Conservation (phyloP, 78 protist species). For the Speleostelium caveatum region DNA sequence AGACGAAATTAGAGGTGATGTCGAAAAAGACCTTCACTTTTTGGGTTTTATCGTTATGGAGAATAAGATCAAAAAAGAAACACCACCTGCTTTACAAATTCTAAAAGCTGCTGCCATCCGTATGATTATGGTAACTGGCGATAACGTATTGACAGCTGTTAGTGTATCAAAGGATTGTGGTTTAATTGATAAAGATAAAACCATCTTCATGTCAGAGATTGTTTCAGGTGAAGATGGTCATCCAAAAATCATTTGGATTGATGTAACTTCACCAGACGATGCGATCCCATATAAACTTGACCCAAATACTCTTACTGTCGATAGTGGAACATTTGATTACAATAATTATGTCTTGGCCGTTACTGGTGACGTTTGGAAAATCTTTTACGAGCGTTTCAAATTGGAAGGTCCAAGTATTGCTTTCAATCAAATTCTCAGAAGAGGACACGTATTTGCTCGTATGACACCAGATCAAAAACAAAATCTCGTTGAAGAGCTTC, state of each 20-base stretch:
- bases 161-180: conserved; percentile 86
- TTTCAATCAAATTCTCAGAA: conserved; percentile 29
- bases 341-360: conserved; percentile 27
- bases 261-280: neutral
- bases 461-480: conserved; percentile 91
- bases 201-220: conserved; percentile 39
- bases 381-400: conserved; percentile 23
- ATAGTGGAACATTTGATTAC: neutral
- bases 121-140: conserved; percentile 90
- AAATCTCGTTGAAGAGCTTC: conserved; percentile 65
- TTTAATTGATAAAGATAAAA: neutral
- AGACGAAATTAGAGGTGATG: conserved; percentile 44
- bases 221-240: neutral
- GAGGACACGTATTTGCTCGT: conserved; percentile 91
- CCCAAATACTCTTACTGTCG: neutral
- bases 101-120: conserved; percentile 73
- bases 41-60: conserved; percentile 83
- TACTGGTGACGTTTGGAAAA: conserved; percentile 66
- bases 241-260: conserved; percentile 20
- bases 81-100: conserved; percentile 62
- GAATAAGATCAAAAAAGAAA: conserved; percentile 85
- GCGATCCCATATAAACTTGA: conserved; percentile 34
- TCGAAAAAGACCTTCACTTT: conserved; percentile 81
- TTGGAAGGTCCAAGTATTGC: conserved; percentile 17
- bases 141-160: conserved; percentile 92